Evolutionary conservation across 345 rosid species (phyloP), one percentile per base, ranked within the genome.

Genomic region (Capsella bursapastoris): DNA sequence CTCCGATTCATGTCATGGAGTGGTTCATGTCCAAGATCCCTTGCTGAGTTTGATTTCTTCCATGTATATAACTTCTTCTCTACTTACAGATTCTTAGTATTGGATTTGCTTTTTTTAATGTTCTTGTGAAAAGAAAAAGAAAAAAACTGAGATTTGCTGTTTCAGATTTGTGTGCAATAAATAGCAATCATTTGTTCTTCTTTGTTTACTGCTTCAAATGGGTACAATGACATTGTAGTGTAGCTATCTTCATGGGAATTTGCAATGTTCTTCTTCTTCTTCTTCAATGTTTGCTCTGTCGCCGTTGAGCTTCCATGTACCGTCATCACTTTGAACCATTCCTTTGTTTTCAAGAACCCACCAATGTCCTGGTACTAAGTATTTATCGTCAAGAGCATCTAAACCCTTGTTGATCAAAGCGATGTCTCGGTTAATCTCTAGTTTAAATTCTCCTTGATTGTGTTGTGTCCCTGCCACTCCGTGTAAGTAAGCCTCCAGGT

Each of bases 11-110:
- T 80, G 93, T 91, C 63, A 87, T 91, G 94, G 79, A 86, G 78
- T 93, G 98, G 96, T 91, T 89, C 83, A 93, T 90, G 35, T 81
- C 87, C 22, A 79, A 88, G 82, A 91, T 89, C 58, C 96, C 98
- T 67, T 93, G 97, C 79, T 93, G 52, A 79, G 78, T 61, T 15
- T 7, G 50, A 9, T 11, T 49, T 68, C 73, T 72, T 67, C 61
- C 37, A 49, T 51, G 50, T 75, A 68, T 15, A 61, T 75, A 43
- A 60, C 57, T 28, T 72, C 11, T 5, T 5, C 25, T 51, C 44
- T 72, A 0, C n/a, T 66, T 37, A 31, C 65, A 57, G 2, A 55
- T 44, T 55, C 29, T 14, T 64, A 0, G 7, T 49, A n/a, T 41
- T 64, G 15, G 29, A 29, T 41, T 41, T 57, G 34, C 7, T 60